Evolutionary conservation across 2,329 filamentous ascomycete genomes (phyloP), one percentile per base, ranked within the genome.

Genomic region (Colletotrichum sansevieriae): DNA sequence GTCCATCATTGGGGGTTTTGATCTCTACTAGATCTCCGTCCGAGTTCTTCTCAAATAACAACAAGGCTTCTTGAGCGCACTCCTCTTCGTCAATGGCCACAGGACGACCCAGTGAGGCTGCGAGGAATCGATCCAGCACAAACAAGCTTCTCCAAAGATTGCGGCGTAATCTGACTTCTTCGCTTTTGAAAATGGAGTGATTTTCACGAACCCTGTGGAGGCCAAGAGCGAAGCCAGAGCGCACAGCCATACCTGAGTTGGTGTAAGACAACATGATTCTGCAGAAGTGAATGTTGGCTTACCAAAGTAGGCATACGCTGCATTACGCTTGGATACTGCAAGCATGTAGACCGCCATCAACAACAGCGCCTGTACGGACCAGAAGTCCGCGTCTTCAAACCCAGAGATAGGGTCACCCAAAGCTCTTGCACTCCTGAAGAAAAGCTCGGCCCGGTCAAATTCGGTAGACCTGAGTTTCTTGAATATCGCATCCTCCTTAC

Each of bases 281-380:
- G 49, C 22, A 3, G 20, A 22, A 20, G 46, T 2, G 11, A 11
- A 4, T n/a, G 15, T 15, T 13, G 20, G 71, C 80, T 77, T 78
- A 85, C 90, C 89, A 55, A 87, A 83, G 67, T 90, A 88, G 15
- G 84, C 83, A 77, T 89, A 90, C 0, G 90, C 87, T 5, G 87
- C 85, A 71, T 91, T 91, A 15, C 88, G 82, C 75, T 87, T 89
- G 1, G 88, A 88, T 13, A 88, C 83, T 2, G 85, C 82, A 15
- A 92, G 78, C 84, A 87, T 88, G 73, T 91, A 92, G 2, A 91
- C 76, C 0, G 89, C 83, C 85, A 91, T 91, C 41, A 92, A 78
- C 0, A 87, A 78, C 49, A 91, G 78, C 2, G 88, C 88, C 73
- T 91, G 89, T 54, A 92, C 83, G 12, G 87, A 88, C 86, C 88